phyloP scores from a whole-genome alignment of 2,329 filamentous ascomycete genomes.

The Calycina marina region DNA sequence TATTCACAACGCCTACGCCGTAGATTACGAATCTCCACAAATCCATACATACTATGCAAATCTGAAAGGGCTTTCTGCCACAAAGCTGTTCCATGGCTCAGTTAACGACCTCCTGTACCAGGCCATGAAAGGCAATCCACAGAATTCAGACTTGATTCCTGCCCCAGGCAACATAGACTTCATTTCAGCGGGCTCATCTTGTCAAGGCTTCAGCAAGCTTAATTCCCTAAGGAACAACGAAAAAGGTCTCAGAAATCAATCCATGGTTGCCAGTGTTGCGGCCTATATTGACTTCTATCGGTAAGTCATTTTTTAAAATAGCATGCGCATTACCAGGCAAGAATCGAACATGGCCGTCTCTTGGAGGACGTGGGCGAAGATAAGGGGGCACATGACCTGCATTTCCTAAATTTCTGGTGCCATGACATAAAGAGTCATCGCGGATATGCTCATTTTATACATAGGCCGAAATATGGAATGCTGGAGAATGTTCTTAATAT shows the following conservation, averaged over 20 bases:
- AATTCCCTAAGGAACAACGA: constrained; percentile 42
- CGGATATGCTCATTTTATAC: too few species aligned
- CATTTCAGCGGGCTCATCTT: constrained; percentile 61
- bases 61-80: constrained; percentile 23
- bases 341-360: too few species aligned
- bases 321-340: too few species aligned
- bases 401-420: too few species aligned
- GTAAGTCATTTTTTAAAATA: too few species aligned
- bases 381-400: too few species aligned
- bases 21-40: constrained; percentile 49
- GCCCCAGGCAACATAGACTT: constrained; percentile 49
- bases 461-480: constrained; percentile 57
- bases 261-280: constrained; percentile 62
- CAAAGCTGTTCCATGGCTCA: constrained; percentile 51
- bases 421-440: too few species aligned
- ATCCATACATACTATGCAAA: constrained; percentile 67
- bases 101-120: constrained; percentile 51
- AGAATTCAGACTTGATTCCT: constrained; percentile 31
- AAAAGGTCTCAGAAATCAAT: constrained; percentile 53
- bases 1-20: constrained; percentile 49
- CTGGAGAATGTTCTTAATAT: constrained; percentile 66
- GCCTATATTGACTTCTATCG: constrained; percentile 62
- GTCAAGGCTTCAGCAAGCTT: constrained; percentile 56
- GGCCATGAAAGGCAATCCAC: constrained; percentile 36
- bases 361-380: too few species aligned